These are phyloP conservation scores for Ogataea nonfermentans DNA, from an alignment of 805 yeast species.

Conservation along the genomic window DNA sequence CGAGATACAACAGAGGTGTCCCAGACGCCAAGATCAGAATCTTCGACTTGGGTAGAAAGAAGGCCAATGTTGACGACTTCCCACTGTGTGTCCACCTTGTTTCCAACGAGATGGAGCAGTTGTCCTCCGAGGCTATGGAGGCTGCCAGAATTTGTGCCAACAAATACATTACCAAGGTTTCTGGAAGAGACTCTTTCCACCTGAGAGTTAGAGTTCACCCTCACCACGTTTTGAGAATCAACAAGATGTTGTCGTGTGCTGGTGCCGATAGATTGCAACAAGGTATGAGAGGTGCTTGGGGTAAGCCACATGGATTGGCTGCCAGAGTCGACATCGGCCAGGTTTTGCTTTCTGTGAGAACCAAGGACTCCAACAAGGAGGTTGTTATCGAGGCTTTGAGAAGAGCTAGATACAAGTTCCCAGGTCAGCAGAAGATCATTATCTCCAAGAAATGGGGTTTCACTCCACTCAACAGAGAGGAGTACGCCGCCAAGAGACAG, in stretches of 20 bases:
- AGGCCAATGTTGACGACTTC: conserved; percentile 99
- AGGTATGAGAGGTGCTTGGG: conserved; percentile 99
- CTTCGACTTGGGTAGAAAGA: conserved; percentile 99
- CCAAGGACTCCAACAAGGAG: conserved; percentile 97
- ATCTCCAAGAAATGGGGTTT: conserved; percentile 99
- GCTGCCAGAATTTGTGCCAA: conserved; percentile 99
- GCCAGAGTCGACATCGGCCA: conserved; percentile 99
- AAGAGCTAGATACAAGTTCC: conserved; percentile 99
- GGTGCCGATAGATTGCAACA: conserved; percentile 99
- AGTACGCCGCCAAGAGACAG: conserved; percentile 90
- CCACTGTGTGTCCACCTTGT: conserved; percentile 99
- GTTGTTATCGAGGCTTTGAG: conserved; percentile 98
- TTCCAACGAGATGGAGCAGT: conserved; percentile 98
- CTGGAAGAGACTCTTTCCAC: conserved; percentile 99
- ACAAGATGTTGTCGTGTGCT: conserved; percentile 99
- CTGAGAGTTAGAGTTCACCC: conserved; percentile 99
- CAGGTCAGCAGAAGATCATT: conserved; percentile 99
- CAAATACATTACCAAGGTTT: conserved; percentile 96
- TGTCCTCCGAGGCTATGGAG: conserved; percentile 99
- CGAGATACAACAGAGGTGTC: conserved; percentile 99
- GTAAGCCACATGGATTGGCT: conserved; percentile 99
- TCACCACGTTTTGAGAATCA: conserved; percentile 99
- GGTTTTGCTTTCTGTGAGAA: conserved; percentile 95
- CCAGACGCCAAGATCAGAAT: conserved; percentile 99
- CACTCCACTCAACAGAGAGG: conserved; percentile 98